phyloP scores from a whole-genome alignment of 352 stramenopile genomes.

The Globisporangium alternatum region DNA sequence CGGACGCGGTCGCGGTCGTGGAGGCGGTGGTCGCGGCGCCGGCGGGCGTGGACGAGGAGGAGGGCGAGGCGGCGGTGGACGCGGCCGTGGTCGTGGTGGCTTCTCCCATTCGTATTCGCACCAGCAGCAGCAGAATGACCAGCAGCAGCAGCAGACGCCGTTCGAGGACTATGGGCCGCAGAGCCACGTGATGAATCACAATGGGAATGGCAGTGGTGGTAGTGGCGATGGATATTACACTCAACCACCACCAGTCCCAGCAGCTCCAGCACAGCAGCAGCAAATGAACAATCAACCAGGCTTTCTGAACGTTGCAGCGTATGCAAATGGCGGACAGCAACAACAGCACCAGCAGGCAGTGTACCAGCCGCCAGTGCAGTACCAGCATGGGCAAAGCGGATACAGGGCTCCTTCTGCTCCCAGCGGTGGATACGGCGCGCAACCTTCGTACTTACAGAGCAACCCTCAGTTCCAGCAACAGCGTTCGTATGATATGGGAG shows the following conservation, averaged over 20 bases:
- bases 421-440: neutral
- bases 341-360: constrained; percentile 13
- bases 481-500: neutral
- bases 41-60: constrained; percentile 19
- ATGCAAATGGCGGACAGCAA: constrained; percentile 6
- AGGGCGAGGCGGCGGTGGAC: constrained; percentile 28
- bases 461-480: neutral
- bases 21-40: constrained; percentile 4
- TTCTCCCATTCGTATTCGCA: constrained; percentile 19
- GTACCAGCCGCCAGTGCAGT: constrained; percentile 10
- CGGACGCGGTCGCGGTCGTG: constrained; percentile 23
- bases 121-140: constrained; percentile 1
- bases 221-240: neutral
- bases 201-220: neutral
- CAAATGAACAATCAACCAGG: neutral
- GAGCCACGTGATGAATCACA: neutral
- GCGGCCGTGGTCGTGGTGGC: constrained; percentile 15
- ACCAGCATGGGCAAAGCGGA: constrained; percentile 5
- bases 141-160: constrained; percentile 11
- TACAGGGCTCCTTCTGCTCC: neutral
- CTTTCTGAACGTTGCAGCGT: constrained; percentile 1
- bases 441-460: constrained; percentile 6
- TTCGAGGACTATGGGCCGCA: constrained; percentile 7
- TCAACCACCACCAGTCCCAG: neutral
- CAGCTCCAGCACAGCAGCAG: constrained; percentile 1